Percentiles rank a stretch among this genome's conserved stretches.
phyloP scores from a whole-genome alignment of 78 protist genomes.

The Speleostelium caveatum region DNA sequence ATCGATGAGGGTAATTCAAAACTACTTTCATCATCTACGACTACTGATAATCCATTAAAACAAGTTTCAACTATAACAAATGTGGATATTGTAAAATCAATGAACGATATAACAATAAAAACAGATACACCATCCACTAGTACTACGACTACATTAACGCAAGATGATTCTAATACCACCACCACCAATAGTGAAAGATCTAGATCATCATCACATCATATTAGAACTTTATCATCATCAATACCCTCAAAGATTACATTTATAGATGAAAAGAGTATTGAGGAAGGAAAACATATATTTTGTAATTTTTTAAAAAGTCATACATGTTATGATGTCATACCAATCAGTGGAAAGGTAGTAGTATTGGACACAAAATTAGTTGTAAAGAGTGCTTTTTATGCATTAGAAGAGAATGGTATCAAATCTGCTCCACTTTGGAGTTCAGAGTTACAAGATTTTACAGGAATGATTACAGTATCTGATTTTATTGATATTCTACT shows the following conservation, averaged over 20 bases:
- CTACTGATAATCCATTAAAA: conserved; percentile 5
- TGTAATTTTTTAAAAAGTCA: conserved; percentile 57
- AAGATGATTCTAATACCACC: background rate
- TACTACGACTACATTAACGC: background rate
- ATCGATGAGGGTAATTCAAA: background rate
- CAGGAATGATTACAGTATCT: conserved; percentile 80
- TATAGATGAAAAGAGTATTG: conserved; percentile 11
- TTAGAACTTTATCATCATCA: background rate
- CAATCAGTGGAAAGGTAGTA: conserved; percentile 74
- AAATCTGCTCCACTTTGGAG: conserved; percentile 83
- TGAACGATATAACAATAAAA: background rate
- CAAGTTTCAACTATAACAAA: background rate
- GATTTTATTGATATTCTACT: conserved; percentile 81
- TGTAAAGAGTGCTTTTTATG: conserved; percentile 69
- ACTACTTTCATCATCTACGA: background rate
- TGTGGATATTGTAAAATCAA: background rate
- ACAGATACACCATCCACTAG: background rate
- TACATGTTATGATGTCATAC: conserved; percentile 80
- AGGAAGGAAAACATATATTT: conserved; percentile 47
- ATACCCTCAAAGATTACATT: background rate
- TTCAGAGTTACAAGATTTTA: conserved; percentile 48
- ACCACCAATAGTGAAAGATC: background rate
- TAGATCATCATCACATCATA: background rate
- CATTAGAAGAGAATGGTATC: conserved; percentile 77
- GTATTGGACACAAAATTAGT: conserved; percentile 68